Conservation (phyloP, 305 asterid genomes). For the Ilex paraguariensis region DNA sequence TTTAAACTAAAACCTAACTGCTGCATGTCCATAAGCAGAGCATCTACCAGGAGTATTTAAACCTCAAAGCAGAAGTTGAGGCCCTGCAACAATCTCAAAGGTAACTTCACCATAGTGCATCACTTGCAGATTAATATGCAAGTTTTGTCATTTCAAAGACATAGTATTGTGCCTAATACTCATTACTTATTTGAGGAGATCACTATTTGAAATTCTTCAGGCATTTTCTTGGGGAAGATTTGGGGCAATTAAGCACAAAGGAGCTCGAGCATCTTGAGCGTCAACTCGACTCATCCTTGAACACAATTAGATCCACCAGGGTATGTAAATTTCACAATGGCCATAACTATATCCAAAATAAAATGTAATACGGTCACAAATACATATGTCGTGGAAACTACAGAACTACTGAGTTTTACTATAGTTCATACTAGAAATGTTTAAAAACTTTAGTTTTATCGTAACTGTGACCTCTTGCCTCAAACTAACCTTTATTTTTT, state of each 20-base stretch:
- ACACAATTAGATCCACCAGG: conserved; percentile 45
- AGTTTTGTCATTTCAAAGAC: too few relatives aligned
- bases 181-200: neutral
- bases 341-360: neutral
- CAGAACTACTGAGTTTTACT: too few relatives aligned
- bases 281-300: conserved; percentile 44
- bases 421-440: neutral
- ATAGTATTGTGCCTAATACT: neutral
- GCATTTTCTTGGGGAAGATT: conserved; percentile 61
- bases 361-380: too few relatives aligned
- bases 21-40: conserved; percentile 23
- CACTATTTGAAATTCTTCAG: conserved; percentile 14
- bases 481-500: too few relatives aligned
- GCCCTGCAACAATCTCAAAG: conserved; percentile 57
- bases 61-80: conserved; percentile 57
- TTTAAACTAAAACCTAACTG: too few relatives aligned
- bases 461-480: too few relatives aligned
- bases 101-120: conserved; percentile 16
- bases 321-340: conserved; percentile 10
- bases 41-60: conserved; percentile 47
- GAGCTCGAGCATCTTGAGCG: conserved; percentile 59
- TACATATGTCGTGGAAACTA: too few relatives aligned
- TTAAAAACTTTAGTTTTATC: too few relatives aligned
- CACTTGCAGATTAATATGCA: neutral
- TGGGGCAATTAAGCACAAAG: conserved; percentile 33